Conservation (phyloP, 129 eudicot genomes). For the Pseudognaphalium luteoalbum region DNA sequence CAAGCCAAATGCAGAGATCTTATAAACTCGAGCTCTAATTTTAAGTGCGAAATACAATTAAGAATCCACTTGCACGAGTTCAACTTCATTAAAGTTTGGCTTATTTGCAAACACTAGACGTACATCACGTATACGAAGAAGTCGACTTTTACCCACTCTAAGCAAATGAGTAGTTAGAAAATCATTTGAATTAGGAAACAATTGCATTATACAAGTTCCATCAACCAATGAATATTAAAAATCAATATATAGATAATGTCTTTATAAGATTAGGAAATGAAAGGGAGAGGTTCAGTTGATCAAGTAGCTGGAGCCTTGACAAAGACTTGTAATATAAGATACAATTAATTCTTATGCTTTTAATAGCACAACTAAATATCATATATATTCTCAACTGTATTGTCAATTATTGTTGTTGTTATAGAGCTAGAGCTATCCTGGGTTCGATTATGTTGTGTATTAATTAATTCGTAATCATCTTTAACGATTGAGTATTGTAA, state of each 20-base stretch:
- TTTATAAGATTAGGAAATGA: neutral
- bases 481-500: no score
- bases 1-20: no score
- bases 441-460: no score
- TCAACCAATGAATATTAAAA: neutral
- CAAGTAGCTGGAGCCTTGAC: neutral
- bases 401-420: no score
- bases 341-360: neutral
- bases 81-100: no score
- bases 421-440: no score
- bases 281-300: neutral
- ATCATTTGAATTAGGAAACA: neutral
- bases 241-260: neutral
- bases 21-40: no score
- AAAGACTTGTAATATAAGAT: neutral
- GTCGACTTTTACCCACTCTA: conserved; percentile 14
- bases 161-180: neutral
- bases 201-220: neutral
- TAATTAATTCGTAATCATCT: no score
- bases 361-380: neutral
- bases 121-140: neutral
- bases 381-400: no score
- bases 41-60: no score
- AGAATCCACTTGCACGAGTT: no score
- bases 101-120: neutral